Base-by-base conservation (phyloP, 345 rosid genomes). In the Passiflora organensis region DNA sequence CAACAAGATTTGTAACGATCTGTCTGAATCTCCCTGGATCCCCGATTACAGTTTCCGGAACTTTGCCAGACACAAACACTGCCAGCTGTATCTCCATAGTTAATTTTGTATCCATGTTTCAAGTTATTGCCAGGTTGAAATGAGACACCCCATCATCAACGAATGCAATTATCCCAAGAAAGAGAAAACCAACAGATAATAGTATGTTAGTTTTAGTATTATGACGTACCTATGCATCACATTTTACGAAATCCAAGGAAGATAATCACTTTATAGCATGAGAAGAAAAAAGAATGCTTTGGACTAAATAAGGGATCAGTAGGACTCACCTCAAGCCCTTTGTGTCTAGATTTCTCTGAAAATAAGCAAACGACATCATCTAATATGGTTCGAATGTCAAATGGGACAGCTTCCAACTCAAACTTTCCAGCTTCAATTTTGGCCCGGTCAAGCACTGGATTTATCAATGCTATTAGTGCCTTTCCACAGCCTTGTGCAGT, bases 21-120 rank as follows among this genome's bases (percentile, higher is more conserved):
- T 86, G 99, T 70, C 99, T 77, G 67, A 93, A 93, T 70, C 99
- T 81, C 58, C 96, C 96, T 0, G 99, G 96, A 71, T 93, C 99
- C 24, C 99, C 99, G 53, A 68, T 67, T 43, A 89, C 85, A 59
- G 78, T 66, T 60, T 86, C 95, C 0, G 99, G 99, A 65, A 93
- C 95, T 74, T 80, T 76, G 68, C 81, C 87, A 43, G 99, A 86
- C 62, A 93, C 91, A 48, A 82, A 89, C 4, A 89, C 95, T 12
- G 96, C 87, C 66, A 93, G 82, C 99, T 93, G 71, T 82, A 70
- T 51, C 46, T 66, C 68, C 76, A 73, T 48, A 56, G 55, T 43
- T 3, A 38, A 71, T 51, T 49, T 56, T 10, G 19, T 17, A 48
- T 20, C 44, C 25, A 12, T 18, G 51, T 63, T 55, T 49, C 56